These are phyloP conservation scores for Reutealis trisperma DNA, from an alignment of 345 rosid species.

Conservation along the genomic window DNA sequence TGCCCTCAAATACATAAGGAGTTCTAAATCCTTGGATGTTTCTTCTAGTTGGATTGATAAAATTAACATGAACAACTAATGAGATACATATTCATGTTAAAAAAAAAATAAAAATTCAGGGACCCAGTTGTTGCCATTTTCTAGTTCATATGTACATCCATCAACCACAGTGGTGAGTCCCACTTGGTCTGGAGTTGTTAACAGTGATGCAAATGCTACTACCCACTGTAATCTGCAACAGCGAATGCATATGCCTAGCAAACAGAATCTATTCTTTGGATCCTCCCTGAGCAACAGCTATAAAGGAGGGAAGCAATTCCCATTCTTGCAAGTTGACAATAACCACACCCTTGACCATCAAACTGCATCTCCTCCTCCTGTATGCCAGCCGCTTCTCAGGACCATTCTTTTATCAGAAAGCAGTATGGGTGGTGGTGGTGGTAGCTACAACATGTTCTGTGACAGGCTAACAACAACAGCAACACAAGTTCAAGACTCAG, in stretches of 20 bases:
- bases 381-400: constrained; percentile 40
- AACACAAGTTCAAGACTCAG: constrained; percentile 46
- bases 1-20: no score
- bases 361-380: constrained; percentile 5
- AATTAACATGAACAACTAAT: neutral
- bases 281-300: constrained; percentile 39
- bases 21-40: no score
- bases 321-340: constrained; percentile 48
- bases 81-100: neutral
- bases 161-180: constrained; percentile 41
- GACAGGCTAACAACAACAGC: constrained; percentile 49
- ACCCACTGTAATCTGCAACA: constrained; percentile 29
- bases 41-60: no score
- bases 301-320: constrained; percentile 44
- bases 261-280: constrained; percentile 41
- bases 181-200: constrained; percentile 45
- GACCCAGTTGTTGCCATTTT: constrained; percentile 44
- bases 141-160: constrained; percentile 53
- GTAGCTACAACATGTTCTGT: constrained; percentile 36
- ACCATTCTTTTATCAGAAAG: constrained; percentile 24
- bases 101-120: constrained; percentile 31
- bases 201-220: constrained; percentile 29
- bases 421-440: constrained; percentile 26
- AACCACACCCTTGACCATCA: constrained; percentile 21
- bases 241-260: constrained; percentile 26